A percentile compares a stretch with the other conserved stretches of the same genome.
Evolutionary conservation across 805 yeast species (phyloP).

Genomic region (Candida tallmaniae): DNA sequence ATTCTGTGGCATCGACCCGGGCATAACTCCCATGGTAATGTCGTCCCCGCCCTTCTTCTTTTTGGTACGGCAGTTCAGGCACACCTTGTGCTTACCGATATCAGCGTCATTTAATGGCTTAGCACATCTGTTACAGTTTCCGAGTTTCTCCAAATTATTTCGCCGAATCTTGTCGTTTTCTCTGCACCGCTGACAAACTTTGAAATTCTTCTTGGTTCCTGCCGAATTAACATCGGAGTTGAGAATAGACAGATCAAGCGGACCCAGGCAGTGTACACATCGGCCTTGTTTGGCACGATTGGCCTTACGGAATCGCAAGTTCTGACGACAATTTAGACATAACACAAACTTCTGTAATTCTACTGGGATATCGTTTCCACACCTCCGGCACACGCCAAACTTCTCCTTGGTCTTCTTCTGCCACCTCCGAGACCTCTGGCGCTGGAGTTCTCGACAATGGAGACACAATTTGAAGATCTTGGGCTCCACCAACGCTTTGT

Average conservation of each 20-base stretch:
- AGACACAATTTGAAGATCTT: conserved; percentile 53
- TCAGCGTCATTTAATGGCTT: conserved; percentile 42
- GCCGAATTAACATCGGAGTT: conserved; percentile 12
- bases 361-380: conserved; percentile 51
- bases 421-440: conserved; percentile 63
- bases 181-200: conserved; percentile 65
- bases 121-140: conserved; percentile 63
- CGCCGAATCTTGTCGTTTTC: conserved; percentile 57
- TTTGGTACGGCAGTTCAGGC: conserved; percentile 48
- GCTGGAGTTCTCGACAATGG: conserved; percentile 60
- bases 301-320: conserved; percentile 51
- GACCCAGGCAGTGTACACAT: conserved; percentile 68
- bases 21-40: no score
- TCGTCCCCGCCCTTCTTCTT: conserved; percentile 46
- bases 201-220: conserved; percentile 33
- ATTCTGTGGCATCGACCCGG: no score
- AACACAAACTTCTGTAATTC: conserved; percentile 51
- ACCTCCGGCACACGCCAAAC: conserved; percentile 60
- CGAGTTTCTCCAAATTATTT: conserved; percentile 50
- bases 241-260: conserved; percentile 39
- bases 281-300: conserved; percentile 57
- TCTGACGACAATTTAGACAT: conserved; percentile 56
- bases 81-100: conserved; percentile 52
- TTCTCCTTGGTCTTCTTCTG: conserved; percentile 56
- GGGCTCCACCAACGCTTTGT: conserved; percentile 31